phyloP scores from a whole-genome alignment of 2,329 filamentous ascomycete species.

The Trichoderma endophyticum region DNA sequence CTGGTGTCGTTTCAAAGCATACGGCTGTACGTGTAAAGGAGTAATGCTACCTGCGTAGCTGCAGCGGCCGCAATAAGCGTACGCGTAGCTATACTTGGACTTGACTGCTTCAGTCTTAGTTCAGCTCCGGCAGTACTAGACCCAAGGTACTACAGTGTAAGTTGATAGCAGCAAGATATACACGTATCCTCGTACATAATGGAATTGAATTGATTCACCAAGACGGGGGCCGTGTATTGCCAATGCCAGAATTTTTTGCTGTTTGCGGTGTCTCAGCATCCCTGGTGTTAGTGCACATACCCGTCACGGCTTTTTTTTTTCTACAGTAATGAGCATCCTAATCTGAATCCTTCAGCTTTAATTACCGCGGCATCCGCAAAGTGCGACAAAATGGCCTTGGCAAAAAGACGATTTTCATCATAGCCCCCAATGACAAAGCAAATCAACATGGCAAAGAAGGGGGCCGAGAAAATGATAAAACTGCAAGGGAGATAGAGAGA shows the following conservation, averaged over 20 bases:
- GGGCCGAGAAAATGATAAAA: not conserved
- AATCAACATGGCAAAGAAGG: not conserved
- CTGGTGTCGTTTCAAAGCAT: not conserved
- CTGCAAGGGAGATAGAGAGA: not conserved
- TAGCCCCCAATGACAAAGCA: not conserved
- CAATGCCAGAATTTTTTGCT: not conserved
- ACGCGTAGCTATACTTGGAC: constrained; percentile 3
- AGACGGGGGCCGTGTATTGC: not conserved
- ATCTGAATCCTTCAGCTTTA: constrained; percentile 1
- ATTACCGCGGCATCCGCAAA: constrained; percentile 8
- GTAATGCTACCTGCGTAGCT: not conserved
- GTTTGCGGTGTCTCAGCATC: constrained; percentile 5
- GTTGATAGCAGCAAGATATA: not conserved
- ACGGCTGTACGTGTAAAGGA: not conserved
- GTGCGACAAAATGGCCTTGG: not conserved
- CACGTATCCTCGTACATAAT: not conserved
- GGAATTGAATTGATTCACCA: not conserved
- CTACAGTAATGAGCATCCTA: not conserved
- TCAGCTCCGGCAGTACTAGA: not conserved
- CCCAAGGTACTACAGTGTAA: not conserved
- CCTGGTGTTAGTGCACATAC: not conserved
- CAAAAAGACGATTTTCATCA: not conserved
- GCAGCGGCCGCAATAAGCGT: not conserved
- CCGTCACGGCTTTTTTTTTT: not conserved
- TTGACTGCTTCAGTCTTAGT: constrained; percentile 8